phyloP scores from a whole-genome alignment of 2,329 filamentous ascomycete genomes.

The Cordyceps fumosorosea region DNA sequence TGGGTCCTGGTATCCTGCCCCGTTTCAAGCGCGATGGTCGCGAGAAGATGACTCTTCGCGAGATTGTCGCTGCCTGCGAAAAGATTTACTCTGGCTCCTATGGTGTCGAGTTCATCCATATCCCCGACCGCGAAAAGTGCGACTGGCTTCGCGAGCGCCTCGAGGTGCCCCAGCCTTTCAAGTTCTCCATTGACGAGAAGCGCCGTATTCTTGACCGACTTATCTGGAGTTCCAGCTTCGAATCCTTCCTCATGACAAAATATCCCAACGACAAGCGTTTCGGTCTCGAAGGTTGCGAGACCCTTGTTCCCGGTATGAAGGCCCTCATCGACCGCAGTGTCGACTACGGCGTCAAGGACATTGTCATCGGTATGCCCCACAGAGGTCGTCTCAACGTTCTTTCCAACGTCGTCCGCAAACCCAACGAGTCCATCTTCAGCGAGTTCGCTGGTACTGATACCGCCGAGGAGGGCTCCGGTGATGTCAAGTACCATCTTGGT shows the following conservation, averaged over 20 bases:
- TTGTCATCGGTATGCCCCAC: slow-evolving; percentile 99
- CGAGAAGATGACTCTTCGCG: slow-evolving; percentile 93
- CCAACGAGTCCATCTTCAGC: slow-evolving; percentile 99
- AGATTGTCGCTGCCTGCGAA: slow-evolving; percentile 91
- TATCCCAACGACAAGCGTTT: slow-evolving; percentile 99
- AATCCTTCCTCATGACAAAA: slow-evolving; percentile 90
- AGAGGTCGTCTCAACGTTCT: slow-evolving; percentile 96
- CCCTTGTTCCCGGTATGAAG: slow-evolving; percentile 97
- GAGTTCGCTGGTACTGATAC: slow-evolving; percentile 88
- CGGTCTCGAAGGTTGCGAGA: slow-evolving; percentile 94
- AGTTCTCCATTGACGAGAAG: slow-evolving; percentile 98
- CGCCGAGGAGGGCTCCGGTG: slow-evolving; percentile 89
- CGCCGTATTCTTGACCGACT: slow-evolving; percentile 92
- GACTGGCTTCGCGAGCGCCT: slow-evolving; percentile 96
- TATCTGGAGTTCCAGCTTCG: slow-evolving; percentile 98
- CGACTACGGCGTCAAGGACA: slow-evolving; percentile 97
- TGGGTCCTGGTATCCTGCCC: slow-evolving; percentile 91
- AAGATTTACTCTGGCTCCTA: slow-evolving; percentile 96
- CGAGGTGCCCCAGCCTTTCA: slow-evolving; percentile 90
- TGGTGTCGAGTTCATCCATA: slow-evolving; percentile 97
- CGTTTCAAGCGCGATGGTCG: slow-evolving; percentile 83
- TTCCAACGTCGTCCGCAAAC: slow-evolving; percentile 97
- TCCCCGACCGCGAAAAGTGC: slow-evolving; percentile 93
- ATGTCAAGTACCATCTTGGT: slow-evolving; percentile 98
- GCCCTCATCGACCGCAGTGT: slow-evolving; percentile 96